Percentiles rank a stretch among this genome's conserved stretches.
These are phyloP conservation scores for Rhizoctonia solani DNA, from an alignment of 1,284 basidiomycete genomes.

Conservation along the genomic window DNA sequence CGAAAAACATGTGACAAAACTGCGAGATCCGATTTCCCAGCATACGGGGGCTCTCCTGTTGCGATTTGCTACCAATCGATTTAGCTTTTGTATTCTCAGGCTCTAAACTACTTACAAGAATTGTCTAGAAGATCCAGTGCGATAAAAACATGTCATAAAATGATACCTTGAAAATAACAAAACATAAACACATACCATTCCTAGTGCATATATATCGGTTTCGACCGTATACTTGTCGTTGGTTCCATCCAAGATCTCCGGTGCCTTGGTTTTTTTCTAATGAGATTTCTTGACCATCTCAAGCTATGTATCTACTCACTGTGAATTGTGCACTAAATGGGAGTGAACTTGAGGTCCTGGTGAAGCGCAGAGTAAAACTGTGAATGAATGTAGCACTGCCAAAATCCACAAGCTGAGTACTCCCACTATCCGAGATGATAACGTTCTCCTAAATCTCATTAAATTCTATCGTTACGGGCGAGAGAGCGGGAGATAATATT, in stretches of 20 bases:
- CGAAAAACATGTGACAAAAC: neutral
- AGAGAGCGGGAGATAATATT: neutral
- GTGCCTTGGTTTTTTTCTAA: too few relatives aligned
- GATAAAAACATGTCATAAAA: neutral
- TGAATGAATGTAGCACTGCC: conserved; percentile 9
- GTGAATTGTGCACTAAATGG: neutral
- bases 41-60: neutral
- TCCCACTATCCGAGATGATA: conserved; percentile 1
- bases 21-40: neutral
- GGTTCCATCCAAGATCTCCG: neutral
- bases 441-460: neutral
- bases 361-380: neutral
- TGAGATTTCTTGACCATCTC: too few relatives aligned
- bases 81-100: neutral
- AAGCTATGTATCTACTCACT: too few relatives aligned
- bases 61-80: neutral
- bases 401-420: conserved; percentile 9
- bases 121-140: neutral
- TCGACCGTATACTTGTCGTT: neutral
- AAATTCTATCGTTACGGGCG: neutral
- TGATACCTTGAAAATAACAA: neutral
- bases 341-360: neutral
- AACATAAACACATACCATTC: conserved; percentile 11
- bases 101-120: neutral
- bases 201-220: conserved; percentile 26